Evolutionary conservation across 2,329 filamentous ascomycete genomes (phyloP).

Genomic region (Penicillium palitans): DNA sequence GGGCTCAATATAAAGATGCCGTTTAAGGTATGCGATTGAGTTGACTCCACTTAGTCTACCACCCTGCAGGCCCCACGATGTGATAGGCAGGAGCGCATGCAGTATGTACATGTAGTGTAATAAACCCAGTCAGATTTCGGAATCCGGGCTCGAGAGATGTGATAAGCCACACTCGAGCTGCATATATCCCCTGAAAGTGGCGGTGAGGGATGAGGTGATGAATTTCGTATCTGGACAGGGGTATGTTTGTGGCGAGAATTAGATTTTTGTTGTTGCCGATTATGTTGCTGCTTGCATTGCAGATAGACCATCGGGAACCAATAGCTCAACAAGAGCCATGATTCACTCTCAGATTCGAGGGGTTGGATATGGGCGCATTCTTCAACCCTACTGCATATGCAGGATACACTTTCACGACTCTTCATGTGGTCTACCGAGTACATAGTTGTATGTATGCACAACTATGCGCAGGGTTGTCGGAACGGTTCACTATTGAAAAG

Average conservation of each 20-base stretch:
- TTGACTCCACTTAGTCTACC: not conserved
- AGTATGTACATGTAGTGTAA: not conserved
- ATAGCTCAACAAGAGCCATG: not conserved
- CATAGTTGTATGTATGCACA: not conserved
- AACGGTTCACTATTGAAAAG: not conserved
- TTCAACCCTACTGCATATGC: not conserved
- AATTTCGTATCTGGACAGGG: not conserved
- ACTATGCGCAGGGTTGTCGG: not conserved
- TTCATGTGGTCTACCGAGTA: not conserved
- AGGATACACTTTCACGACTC: not conserved
- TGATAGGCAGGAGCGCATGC: not conserved
- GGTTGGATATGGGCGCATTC: not conserved
- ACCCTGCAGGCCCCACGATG: not conserved
- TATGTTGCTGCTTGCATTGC: fast-evolving
- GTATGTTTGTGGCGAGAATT: not conserved
- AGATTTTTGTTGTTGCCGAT: not conserved
- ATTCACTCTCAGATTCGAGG: not conserved
- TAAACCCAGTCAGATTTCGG: too few relatives aligned
- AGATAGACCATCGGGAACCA: not conserved
- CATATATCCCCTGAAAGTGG: not conserved
- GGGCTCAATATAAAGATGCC: not conserved
- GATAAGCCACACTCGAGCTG: not conserved
- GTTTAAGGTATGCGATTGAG: not conserved
- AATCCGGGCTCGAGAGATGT: not conserved
- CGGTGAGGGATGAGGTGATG: not conserved